phyloP scores from a whole-genome alignment of 768 basidiomycete genomes.

The Butyriboletus loyo region DNA sequence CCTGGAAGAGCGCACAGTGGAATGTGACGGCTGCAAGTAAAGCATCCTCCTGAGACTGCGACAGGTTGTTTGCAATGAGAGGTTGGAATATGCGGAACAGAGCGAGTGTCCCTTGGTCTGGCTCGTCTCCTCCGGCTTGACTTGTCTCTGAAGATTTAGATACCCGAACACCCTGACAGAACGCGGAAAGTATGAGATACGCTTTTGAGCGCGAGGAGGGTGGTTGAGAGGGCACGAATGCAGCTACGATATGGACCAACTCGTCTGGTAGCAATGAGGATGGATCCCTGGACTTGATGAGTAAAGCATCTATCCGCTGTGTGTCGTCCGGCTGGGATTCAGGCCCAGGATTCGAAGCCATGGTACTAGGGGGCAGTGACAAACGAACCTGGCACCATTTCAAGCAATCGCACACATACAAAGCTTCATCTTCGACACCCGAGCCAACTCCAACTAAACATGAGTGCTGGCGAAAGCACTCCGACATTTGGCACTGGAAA shows the following conservation, averaged over 20 bases:
- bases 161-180: conserved; percentile 58
- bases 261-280: conserved; percentile 51
- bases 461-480: conserved; percentile 13
- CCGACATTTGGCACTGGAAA: conserved; percentile 12
- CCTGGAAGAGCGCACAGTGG: conserved; percentile 77
- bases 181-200: conserved; percentile 63
- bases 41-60: conserved; percentile 52
- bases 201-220: conserved; percentile 58
- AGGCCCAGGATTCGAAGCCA: conserved; percentile 1
- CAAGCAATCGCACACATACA: not conserved
- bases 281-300: conserved; percentile 34
- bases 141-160: conserved; percentile 34
- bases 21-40: conserved; percentile 59
- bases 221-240: conserved; percentile 49
- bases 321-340: not conserved
- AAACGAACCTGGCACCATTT: not conserved
- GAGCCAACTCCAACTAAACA: conserved; percentile 1
- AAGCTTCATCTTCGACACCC: not conserved
- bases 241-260: conserved; percentile 46
- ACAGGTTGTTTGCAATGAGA: conserved; percentile 45
- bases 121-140: conserved; percentile 35
- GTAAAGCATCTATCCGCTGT: conserved; percentile 20
- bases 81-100: conserved; percentile 53
- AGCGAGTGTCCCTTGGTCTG: conserved; percentile 47
- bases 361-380: not conserved